Percentiles rank a stretch among this genome's conserved stretches.
These are phyloP conservation scores for Ocimum tenuiflorum DNA, from an alignment of 257 asterid species.

Conservation along the genomic window DNA sequence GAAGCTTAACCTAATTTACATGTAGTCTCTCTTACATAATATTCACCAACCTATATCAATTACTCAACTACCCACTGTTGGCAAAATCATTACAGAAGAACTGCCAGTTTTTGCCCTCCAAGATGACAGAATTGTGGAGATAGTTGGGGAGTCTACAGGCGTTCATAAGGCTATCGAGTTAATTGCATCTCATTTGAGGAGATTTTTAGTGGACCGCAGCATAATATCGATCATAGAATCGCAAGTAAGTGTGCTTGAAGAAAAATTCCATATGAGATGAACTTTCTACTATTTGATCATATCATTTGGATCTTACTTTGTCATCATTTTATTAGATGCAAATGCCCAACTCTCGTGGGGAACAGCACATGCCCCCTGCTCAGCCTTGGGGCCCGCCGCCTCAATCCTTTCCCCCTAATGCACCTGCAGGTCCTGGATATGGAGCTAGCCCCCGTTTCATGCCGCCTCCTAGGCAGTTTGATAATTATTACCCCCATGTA, in stretches of 20 bases:
- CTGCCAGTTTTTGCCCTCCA: slow-evolving; percentile 72
- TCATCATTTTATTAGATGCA: slow-evolving; percentile 23
- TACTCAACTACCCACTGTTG: slow-evolving; percentile 12
- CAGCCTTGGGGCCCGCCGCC: slow-evolving; percentile 85
- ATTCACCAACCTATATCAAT: slow-evolving; percentile 9
- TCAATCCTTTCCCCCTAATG: slow-evolving; percentile 56
- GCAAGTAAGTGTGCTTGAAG: slow-evolving; percentile 51
- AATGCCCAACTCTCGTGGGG: slow-evolving; percentile 51
- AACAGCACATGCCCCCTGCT: slow-evolving; percentile 62
- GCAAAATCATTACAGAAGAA: slow-evolving; percentile 52
- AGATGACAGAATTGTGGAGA: slow-evolving; percentile 88
- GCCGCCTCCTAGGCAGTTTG: slow-evolving; percentile 63
- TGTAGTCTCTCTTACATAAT: neutral
- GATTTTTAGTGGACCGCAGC: slow-evolving; percentile 83
- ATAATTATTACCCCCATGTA: slow-evolving; percentile 55
- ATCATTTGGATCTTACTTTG: slow-evolving; percentile 5
- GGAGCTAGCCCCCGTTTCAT: slow-evolving; percentile 57
- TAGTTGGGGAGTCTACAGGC: slow-evolving; percentile 72
- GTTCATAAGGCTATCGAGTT: slow-evolving; percentile 75
- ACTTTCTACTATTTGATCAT: neutral
- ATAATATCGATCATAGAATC: slow-evolving; percentile 60
- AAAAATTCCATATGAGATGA: slow-evolving; percentile 1
- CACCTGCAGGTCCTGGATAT: slow-evolving; percentile 56
- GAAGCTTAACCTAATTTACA: neutral
- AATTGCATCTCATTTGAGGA: slow-evolving; percentile 74